Conservation (phyloP, 768 basidiomycete species). For the Hortiboletus campestris region DNA sequence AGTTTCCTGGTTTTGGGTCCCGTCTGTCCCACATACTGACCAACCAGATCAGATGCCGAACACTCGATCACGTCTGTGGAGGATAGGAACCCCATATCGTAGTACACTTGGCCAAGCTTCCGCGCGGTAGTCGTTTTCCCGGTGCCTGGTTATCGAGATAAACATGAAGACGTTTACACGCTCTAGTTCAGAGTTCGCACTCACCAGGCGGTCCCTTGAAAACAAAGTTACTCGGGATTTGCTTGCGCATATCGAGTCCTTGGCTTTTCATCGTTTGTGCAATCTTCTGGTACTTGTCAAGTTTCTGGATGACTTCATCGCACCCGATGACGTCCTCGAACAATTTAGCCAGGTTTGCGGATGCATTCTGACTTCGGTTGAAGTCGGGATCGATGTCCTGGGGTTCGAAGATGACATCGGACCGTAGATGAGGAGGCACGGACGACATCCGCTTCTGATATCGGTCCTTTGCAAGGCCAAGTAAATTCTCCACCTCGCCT, state of each 20-base stretch:
- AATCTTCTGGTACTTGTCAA: slow-evolving; percentile 53
- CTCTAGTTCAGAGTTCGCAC: background rate
- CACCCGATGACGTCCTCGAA: slow-evolving; percentile 66
- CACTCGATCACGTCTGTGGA: slow-evolving; percentile 59
- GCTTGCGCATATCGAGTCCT: slow-evolving; percentile 44
- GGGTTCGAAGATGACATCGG: slow-evolving; percentile 36
- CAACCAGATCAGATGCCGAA: slow-evolving; percentile 68
- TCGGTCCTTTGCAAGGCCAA: slow-evolving; percentile 48
- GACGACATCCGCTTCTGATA: slow-evolving; percentile 41
- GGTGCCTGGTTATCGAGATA: slow-evolving; percentile 37
- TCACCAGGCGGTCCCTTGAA: slow-evolving; percentile 74
- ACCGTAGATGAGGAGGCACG: slow-evolving; percentile 18
- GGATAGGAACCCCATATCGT: slow-evolving; percentile 58
- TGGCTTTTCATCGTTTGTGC: slow-evolving; percentile 41
- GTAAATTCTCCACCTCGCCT: slow-evolving; percentile 62
- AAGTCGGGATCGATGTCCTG: slow-evolving; percentile 64
- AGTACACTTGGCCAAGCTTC: slow-evolving; percentile 62
- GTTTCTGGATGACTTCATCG: slow-evolving; percentile 48
- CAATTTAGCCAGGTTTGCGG: slow-evolving; percentile 49
- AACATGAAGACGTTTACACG: background rate
- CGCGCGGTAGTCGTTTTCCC: slow-evolving; percentile 64
- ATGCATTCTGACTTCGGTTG: slow-evolving; percentile 47
- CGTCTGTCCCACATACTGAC: slow-evolving; percentile 68
- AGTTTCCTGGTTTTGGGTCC: slow-evolving; percentile 61
- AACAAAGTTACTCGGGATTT: slow-evolving; percentile 61